These are phyloP conservation scores for Mycena haematopus DNA, from an alignment of 768 basidiomycete species.

Conservation along the genomic window DNA sequence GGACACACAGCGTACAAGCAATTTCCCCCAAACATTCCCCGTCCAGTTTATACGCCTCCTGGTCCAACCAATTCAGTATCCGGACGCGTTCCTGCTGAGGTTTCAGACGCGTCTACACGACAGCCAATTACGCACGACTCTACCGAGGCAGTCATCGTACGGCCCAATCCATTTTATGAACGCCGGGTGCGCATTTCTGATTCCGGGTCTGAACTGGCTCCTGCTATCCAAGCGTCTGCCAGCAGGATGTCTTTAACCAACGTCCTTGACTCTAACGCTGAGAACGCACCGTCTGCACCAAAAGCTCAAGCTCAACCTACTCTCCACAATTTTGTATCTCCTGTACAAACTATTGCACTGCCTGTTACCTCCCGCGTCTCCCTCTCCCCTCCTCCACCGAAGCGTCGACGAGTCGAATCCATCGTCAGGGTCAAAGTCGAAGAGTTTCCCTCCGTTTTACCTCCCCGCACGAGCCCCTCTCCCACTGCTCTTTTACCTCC, in stretches of 20 bases:
- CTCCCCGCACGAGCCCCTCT: neutral
- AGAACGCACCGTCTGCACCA: neutral
- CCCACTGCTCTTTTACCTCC: neutral
- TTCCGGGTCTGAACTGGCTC: neutral
- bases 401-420: constrained; percentile 14
- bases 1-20: too few species aligned
- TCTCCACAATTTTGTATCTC: neutral
- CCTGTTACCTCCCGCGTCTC: neutral
- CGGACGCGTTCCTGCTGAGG: neutral
- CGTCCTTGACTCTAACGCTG: neutral
- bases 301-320: neutral
- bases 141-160: neutral
- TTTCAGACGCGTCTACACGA: neutral
- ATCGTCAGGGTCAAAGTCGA: constrained; percentile 10
- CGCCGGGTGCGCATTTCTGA: neutral
- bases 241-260: neutral
- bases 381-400: constrained; percentile 15
- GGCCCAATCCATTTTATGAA: neutral
- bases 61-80: neutral
- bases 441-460: neutral
- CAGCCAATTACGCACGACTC: neutral
- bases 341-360: neutral
- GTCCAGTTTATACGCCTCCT: neutral
- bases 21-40: neutral
- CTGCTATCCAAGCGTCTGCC: neutral